phyloP scores from a whole-genome alignment of 78 protist genomes.

The Dictyostelium capitatum region DNA sequence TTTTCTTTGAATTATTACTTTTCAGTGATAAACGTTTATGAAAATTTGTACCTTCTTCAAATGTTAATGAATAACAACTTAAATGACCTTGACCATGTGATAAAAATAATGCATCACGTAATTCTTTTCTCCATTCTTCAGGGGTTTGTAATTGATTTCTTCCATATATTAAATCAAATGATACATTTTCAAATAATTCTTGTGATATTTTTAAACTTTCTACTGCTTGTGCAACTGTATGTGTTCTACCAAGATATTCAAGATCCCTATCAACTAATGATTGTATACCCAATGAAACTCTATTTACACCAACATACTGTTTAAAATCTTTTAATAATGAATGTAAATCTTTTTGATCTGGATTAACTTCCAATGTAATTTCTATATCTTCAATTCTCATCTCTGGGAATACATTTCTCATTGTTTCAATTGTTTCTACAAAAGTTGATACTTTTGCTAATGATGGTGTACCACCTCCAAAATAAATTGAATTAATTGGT shows the following conservation, averaged over 20 bases:
- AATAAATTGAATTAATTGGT: constrained; percentile 62
- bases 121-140: constrained; percentile 58
- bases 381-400: neutral
- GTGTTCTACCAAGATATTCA: constrained; percentile 59
- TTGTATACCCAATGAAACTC: constrained; percentile 82
- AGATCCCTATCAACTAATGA: constrained; percentile 53
- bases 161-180: constrained; percentile 77
- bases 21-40: constrained; percentile 7
- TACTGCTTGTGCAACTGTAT: constrained; percentile 17
- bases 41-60: constrained; percentile 81
- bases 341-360: constrained; percentile 34
- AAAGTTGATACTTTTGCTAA: constrained; percentile 56
- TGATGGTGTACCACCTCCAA: constrained; percentile 89
- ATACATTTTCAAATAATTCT: constrained; percentile 38
- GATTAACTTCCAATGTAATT: constrained; percentile 80
- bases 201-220: constrained; percentile 15
- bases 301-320: constrained; percentile 27
- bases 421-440: neutral
- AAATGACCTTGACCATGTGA: constrained; percentile 34
- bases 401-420: neutral
- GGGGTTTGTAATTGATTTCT: constrained; percentile 31
- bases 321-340: constrained; percentile 48
- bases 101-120: constrained; percentile 23
- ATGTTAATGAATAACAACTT: constrained; percentile 36
- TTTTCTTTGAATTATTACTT: neutral